These are phyloP conservation scores for Dactylellina haptotyla DNA, from an alignment of 2,329 filamentous ascomycete genomes.

Conservation along the genomic window DNA sequence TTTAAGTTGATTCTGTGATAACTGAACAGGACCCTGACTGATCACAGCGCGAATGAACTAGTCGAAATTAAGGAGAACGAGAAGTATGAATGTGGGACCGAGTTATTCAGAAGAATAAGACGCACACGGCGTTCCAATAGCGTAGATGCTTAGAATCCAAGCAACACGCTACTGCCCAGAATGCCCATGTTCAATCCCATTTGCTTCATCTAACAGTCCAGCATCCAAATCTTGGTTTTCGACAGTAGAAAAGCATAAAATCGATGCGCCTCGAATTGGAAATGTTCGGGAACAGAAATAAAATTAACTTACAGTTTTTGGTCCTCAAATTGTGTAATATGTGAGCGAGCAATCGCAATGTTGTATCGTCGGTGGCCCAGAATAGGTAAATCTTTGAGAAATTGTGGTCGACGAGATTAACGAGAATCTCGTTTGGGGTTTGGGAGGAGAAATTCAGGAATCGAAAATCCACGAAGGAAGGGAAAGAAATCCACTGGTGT, in stretches of 20 bases:
- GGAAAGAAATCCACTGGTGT: not conserved
- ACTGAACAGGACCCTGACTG: conserved; percentile 13
- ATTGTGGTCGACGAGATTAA: not conserved
- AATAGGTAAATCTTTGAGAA: conserved; percentile 3
- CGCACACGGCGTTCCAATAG: not conserved
- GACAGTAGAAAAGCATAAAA: no score
- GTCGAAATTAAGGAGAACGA: conserved; percentile 44
- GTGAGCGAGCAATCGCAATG: conserved; percentile 3
- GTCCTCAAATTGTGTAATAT: not conserved
- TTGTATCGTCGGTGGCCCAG: not conserved
- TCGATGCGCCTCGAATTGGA: no score
- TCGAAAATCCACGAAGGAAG: not conserved
- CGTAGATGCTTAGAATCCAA: not conserved
- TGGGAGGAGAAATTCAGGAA: not conserved
- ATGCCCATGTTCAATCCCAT: not conserved
- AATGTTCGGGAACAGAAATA: no score
- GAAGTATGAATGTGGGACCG: conserved; percentile 15
- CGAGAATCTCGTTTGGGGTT: not conserved
- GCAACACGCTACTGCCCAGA: no score
- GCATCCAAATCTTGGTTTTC: no score
- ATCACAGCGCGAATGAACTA: conserved; percentile 15
- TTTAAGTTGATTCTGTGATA: conserved; percentile 34
- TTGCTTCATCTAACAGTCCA: no score
- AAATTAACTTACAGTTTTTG: conserved; percentile 12
- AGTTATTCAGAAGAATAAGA: not conserved